A percentile compares a stretch with the other conserved stretches of the same genome.
phyloP scores from a whole-genome alignment of 176 grass and related monocot genomes.

The Lolium multiflorum region DNA sequence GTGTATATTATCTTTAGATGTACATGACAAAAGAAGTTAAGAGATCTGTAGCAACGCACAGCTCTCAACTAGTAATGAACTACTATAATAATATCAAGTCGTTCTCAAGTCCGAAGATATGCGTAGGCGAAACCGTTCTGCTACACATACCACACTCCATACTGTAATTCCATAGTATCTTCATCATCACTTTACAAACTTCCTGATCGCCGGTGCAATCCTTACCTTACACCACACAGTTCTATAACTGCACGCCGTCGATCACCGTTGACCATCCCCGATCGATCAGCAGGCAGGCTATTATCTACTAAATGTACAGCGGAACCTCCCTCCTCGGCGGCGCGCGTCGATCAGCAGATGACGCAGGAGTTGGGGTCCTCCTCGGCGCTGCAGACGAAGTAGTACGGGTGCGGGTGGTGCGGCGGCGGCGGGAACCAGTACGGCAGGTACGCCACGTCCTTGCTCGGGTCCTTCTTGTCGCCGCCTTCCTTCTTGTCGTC shows the following conservation, averaged over 20 bases:
- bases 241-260: background rate
- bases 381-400: slow-evolving; percentile 58
- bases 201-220: background rate
- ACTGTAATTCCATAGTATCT: too few species aligned
- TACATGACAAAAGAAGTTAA: too few species aligned
- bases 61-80: too few species aligned
- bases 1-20: too few species aligned
- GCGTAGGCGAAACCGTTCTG: too few species aligned
- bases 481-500: slow-evolving; percentile 33
- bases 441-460: background rate
- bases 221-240: background rate
- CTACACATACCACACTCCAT: too few species aligned
- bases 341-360: slow-evolving; percentile 50
- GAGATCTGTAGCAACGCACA: too few species aligned
- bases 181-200: too few species aligned
- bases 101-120: too few species aligned
- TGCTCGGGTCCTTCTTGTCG: background rate
- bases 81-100: too few species aligned
- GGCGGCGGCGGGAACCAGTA: slow-evolving; percentile 16
- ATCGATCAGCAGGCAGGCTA: background rate
- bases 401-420: slow-evolving; percentile 22
- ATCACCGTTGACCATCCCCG: background rate
- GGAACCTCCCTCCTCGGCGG: background rate
- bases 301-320: slow-evolving; percentile 10
- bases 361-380: slow-evolving; percentile 78